Conservation (phyloP, 164 flowering plant species). For the Euptelea pleiosperma region DNA sequence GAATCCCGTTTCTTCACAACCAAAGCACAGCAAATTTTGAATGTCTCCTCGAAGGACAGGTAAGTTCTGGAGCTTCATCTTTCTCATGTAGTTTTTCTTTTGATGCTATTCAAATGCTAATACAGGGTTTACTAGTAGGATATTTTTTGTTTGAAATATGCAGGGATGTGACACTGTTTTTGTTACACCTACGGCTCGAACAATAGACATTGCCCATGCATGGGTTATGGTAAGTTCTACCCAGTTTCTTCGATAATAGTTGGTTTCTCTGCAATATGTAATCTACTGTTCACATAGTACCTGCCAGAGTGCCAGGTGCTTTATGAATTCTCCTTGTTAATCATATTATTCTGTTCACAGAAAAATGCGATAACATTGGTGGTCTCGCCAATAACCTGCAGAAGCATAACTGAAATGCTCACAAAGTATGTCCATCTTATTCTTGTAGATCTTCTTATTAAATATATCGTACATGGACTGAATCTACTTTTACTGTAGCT, state of each 20-base stretch:
- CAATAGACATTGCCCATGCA: conserved; percentile 82
- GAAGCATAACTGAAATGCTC: conserved; percentile 64
- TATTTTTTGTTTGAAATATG: conserved; percentile 14
- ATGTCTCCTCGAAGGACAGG: conserved; percentile 73
- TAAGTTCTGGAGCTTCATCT: conserved; percentile 17
- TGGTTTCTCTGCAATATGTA: not conserved
- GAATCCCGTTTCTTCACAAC: conserved; percentile 81
- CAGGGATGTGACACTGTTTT: conserved; percentile 95
- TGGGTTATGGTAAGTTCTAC: conserved; percentile 72
- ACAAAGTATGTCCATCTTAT: conserved; percentile 48
- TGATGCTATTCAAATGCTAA: conserved; percentile 8
- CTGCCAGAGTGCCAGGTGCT: not conserved
- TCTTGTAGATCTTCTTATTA: conserved; percentile 3
- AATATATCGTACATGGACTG: not conserved
- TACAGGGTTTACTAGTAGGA: conserved; percentile 6
- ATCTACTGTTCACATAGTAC: not conserved
- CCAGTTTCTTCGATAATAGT: not conserved
- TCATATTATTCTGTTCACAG: conserved; percentile 35
- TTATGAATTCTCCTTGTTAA: not conserved
- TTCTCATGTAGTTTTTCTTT: not conserved
- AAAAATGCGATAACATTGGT: conserved; percentile 64
- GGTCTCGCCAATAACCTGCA: conserved; percentile 64
- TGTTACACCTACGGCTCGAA: conserved; percentile 87
- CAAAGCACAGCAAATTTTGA: conserved; percentile 93
- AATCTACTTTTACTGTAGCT: not conserved